Evolutionary conservation across 2,329 filamentous ascomycete genomes (phyloP).

Genomic region (Colletotrichum sp.): DNA sequence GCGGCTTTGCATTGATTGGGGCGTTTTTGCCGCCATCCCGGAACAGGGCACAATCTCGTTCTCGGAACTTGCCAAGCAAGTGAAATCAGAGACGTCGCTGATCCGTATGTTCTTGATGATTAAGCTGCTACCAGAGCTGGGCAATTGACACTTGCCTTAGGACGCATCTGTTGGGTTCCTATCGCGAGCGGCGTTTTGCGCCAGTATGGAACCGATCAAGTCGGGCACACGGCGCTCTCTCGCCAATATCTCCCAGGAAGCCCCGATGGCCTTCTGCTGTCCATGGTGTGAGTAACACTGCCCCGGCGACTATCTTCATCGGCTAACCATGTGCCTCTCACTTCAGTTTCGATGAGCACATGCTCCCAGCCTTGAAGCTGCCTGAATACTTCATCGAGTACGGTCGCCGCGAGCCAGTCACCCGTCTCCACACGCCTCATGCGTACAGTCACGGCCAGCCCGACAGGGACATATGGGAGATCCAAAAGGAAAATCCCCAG

Average conservation of each 20-base stretch:
- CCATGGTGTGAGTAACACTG: not conserved
- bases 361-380: constrained; percentile 26
- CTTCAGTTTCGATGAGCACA: constrained; percentile 28
- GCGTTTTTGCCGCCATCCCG: constrained; percentile 35
- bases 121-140: rapidly evolving
- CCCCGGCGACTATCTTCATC: too few species aligned
- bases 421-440: constrained; percentile 27
- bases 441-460: constrained; percentile 32
- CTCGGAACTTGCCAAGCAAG: constrained; percentile 28
- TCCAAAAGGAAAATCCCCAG: constrained; percentile 27
- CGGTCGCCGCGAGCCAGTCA: constrained; percentile 33
- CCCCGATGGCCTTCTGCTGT: constrained; percentile 15
- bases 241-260: constrained; percentile 10
- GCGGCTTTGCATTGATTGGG: constrained; percentile 35
- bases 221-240: constrained; percentile 28
- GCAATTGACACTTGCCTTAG: not conserved
- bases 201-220: constrained; percentile 20
- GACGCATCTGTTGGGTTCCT: constrained; percentile 24
- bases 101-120: constrained; percentile 23
- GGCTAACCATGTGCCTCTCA: too few species aligned
- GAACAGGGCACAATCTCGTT: constrained; percentile 28
- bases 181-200: constrained; percentile 22
- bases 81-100: constrained; percentile 30
- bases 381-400: constrained; percentile 36
- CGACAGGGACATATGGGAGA: constrained; percentile 34